These are phyloP conservation scores for Gymnopilus dilepis DNA, from an alignment of 768 basidiomycete species.

Conservation along the genomic window DNA sequence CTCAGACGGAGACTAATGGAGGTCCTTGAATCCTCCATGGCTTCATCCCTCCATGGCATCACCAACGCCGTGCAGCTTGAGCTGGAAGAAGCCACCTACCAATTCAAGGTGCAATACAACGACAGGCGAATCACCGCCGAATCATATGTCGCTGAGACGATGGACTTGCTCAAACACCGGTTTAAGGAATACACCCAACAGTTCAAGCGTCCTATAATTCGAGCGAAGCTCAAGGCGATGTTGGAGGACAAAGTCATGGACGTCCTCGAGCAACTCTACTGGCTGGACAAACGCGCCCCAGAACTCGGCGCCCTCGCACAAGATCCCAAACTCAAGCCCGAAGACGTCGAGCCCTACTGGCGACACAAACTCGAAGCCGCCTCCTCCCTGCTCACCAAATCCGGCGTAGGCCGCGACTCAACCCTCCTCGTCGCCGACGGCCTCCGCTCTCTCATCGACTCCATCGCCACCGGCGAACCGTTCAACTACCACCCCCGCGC, in stretches of 20 bases:
- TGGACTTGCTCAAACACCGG: slow-evolving; percentile 88
- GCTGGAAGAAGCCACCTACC: slow-evolving; percentile 95
- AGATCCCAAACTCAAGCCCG: slow-evolving; percentile 70
- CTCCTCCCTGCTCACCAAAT: slow-evolving; percentile 91
- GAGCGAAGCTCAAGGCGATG: slow-evolving; percentile 88
- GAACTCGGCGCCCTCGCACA: slow-evolving; percentile 76
- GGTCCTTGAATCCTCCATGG: slow-evolving; percentile 97
- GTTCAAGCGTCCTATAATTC: slow-evolving; percentile 89
- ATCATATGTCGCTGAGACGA: slow-evolving; percentile 96
- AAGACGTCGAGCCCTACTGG: slow-evolving; percentile 91
- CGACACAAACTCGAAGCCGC: slow-evolving; percentile 96
- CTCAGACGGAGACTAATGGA: slow-evolving; percentile 93
- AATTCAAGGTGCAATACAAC: slow-evolving; percentile 99
- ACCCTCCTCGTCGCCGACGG: slow-evolving; percentile 96
- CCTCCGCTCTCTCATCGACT: slow-evolving; percentile 85
- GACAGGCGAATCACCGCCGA: slow-evolving; percentile 94
- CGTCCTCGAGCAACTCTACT: slow-evolving; percentile 95
- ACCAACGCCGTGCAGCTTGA: slow-evolving; percentile 97
- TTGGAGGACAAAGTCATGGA: slow-evolving; percentile 97
- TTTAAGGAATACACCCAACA: slow-evolving; percentile 86
- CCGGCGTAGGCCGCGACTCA: slow-evolving; percentile 92
- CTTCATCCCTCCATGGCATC: slow-evolving; percentile 92
- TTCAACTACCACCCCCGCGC: slow-evolving; percentile 91
- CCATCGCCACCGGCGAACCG: slow-evolving; percentile 87
- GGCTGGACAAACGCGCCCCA: slow-evolving; percentile 85